A percentile compares a stretch with the other conserved stretches of the same genome.
These are phyloP conservation scores for Yamagishiella unicocca DNA, from an alignment of 139 green algal genomes.

Conservation along the genomic window DNA sequence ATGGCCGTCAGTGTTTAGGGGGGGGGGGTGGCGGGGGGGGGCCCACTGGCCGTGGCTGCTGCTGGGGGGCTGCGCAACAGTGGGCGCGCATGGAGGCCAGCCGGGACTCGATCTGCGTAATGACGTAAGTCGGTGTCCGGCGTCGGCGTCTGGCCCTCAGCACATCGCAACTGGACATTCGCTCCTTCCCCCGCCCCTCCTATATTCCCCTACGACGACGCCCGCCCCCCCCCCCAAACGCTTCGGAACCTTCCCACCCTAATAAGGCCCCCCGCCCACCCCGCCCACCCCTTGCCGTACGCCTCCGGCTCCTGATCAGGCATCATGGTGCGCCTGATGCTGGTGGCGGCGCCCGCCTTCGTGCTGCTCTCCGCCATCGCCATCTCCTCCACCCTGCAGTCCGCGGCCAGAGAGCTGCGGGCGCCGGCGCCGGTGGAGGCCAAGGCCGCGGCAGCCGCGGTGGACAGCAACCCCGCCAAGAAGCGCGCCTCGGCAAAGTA, in stretches of 20 bases:
- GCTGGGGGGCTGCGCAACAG: no score
- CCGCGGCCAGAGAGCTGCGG: conserved; percentile 9
- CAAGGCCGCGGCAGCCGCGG: background rate
- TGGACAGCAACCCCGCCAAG: background rate
- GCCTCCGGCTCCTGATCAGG: conserved; percentile 30
- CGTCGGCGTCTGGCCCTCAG: no score
- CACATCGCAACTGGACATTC: no score
- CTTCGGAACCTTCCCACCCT: background rate
- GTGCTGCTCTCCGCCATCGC: conserved; percentile 64
- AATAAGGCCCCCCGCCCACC: background rate
- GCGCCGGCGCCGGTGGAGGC: background rate
- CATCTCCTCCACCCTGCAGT: conserved; percentile 51
- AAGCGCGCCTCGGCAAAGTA: conserved; percentile 10
- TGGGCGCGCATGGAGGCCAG: no score
- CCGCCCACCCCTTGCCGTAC: background rate
- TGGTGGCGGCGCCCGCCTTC: conserved; percentile 77
- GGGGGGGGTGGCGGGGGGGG: no score
- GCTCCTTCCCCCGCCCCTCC: background rate
- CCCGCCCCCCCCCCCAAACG: background rate
- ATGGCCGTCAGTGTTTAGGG: no score
- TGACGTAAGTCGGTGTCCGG: no score
- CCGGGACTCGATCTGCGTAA: no score
- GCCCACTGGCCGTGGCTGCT: no score
- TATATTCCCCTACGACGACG: background rate
- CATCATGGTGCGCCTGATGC: conserved; percentile 80